Conservation (phyloP, 2,329 filamentous ascomycete species). For the Tolypocladium pustulatum region DNA sequence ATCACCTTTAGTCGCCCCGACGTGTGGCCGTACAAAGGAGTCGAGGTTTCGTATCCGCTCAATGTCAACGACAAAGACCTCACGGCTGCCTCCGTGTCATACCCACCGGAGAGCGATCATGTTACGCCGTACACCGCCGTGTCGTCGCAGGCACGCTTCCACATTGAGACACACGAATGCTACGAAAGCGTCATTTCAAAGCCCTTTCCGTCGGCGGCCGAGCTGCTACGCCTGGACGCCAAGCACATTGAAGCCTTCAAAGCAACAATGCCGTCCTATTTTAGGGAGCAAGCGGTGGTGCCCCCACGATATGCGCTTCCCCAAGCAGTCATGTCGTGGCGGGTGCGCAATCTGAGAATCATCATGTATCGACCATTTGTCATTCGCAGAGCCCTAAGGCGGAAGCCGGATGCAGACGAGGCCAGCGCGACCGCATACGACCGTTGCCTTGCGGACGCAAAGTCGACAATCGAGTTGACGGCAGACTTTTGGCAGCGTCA, state of each 20-base stretch:
- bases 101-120: slow-evolving; percentile 22
- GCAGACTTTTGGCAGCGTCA: slow-evolving; percentile 24
- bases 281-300: slow-evolving; percentile 18
- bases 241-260: slow-evolving; percentile 27
- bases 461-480: slow-evolving; percentile 27
- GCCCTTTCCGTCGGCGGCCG: slow-evolving; percentile 27
- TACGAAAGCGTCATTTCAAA: slow-evolving; percentile 34
- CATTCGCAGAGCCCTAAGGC: slow-evolving; percentile 22
- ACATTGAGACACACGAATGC: slow-evolving; percentile 31
- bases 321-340: slow-evolving; percentile 31
- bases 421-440: slow-evolving; percentile 12
- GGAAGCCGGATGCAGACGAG: slow-evolving; percentile 7
- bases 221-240: slow-evolving; percentile 29
- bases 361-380: slow-evolving; percentile 37
- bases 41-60: slow-evolving; percentile 29
- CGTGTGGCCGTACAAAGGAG: slow-evolving; percentile 27
- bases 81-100: slow-evolving; percentile 21
- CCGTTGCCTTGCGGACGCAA: slow-evolving; percentile 28
- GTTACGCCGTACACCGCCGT: slow-evolving; percentile 34
- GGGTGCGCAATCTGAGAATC: slow-evolving; percentile 32
- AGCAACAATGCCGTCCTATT: slow-evolving; percentile 23
- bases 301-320: slow-evolving; percentile 25
- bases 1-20: slow-evolving; percentile 35
- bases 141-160: slow-evolving; percentile 31
- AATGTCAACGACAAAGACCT: slow-evolving; percentile 32